A percentile compares a stretch with the other conserved stretches of the same genome.
These are phyloP conservation scores for Aureobasidium mangrovei DNA, from an alignment of 2,329 filamentous ascomycete species.

Conservation along the genomic window DNA sequence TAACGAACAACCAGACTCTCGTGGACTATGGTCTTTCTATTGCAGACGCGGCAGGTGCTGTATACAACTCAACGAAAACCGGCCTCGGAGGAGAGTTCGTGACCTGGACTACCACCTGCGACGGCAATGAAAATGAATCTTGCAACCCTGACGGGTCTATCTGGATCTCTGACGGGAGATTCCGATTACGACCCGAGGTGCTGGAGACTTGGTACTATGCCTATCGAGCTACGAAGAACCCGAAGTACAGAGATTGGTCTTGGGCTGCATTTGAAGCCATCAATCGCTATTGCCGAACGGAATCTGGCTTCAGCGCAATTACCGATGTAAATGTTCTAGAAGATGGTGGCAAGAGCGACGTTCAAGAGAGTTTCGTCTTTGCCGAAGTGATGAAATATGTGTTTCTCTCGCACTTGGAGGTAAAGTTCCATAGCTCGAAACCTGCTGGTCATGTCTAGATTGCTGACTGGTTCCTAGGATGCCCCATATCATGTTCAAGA, in stretches of 20 bases:
- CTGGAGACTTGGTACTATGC: conserved; percentile 28
- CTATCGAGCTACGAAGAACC: conserved; percentile 22
- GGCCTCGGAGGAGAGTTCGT: conserved; percentile 25
- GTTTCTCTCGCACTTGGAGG: conserved; percentile 21
- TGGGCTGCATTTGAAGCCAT: conserved; percentile 22
- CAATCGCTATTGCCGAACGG: conserved; percentile 19
- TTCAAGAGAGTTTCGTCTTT: conserved; percentile 21
- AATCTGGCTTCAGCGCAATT: conserved; percentile 21
- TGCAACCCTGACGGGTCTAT: conserved; percentile 18
- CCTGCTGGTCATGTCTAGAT: background rate
- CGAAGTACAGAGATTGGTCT: conserved; percentile 24
- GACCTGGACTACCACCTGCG: conserved; percentile 21
- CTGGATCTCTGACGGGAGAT: conserved; percentile 15
- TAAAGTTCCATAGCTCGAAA: conserved; percentile 12
- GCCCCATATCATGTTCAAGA: conserved; percentile 18
- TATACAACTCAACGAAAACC: conserved; percentile 20
- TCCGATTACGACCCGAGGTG: conserved; percentile 23
- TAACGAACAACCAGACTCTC: conserved; percentile 21
- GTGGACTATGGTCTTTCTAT: conserved; percentile 25
- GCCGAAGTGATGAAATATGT: conserved; percentile 24
- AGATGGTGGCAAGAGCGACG: conserved; percentile 18
- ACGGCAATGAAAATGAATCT: background rate
- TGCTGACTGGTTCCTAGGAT: conserved; percentile 13
- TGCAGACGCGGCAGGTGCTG: conserved; percentile 20
- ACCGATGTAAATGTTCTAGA: conserved; percentile 19